These are phyloP conservation scores for Artemisia tridentata DNA, from an alignment of 129 eudicot genomes.

Conservation along the genomic window DNA sequence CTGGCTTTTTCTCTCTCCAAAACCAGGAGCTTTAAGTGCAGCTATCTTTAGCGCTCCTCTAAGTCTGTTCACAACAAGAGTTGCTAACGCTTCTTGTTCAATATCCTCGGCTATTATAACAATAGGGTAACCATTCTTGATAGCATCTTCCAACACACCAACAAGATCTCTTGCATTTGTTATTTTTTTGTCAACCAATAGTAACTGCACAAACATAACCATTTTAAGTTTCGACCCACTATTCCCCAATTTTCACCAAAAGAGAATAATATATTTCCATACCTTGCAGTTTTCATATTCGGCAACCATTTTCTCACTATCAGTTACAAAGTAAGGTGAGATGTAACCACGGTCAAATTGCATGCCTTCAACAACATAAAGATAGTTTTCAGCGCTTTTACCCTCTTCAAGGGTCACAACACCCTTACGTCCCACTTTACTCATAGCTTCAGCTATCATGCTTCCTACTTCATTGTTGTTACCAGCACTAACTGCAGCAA, in stretches of 20 bases:
- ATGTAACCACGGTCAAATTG: constrained; percentile 92
- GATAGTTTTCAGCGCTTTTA: constrained; percentile 68
- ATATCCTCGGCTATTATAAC: constrained; percentile 75
- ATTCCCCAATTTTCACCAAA: no score
- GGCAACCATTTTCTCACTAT: constrained; percentile 78
- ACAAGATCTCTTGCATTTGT: constrained; percentile 78
- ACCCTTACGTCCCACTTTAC: constrained; percentile 88
- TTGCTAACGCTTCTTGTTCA: constrained; percentile 82
- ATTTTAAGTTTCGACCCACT: no score
- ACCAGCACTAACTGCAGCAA: constrained; percentile 99
- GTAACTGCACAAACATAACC: constrained; percentile 36
- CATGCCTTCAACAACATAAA: constrained; percentile 98
- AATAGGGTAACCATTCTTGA: constrained; percentile 54
- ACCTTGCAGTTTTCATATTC: constrained; percentile 97
- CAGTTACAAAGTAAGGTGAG: constrained; percentile 94
- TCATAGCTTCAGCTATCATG: constrained; percentile 94
- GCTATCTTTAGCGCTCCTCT: constrained; percentile 72
- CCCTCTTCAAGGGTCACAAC: constrained; percentile 98
- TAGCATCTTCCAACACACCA: constrained; percentile 78
- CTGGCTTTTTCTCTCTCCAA: constrained; percentile 68
- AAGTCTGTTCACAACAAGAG: constrained; percentile 76
- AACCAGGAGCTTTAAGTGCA: constrained; percentile 77
- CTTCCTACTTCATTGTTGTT: constrained; percentile 90
- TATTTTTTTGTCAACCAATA: constrained; percentile 67
- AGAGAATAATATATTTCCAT: neutral